phyloP scores from a whole-genome alignment of 768 basidiomycete genomes.

The Mycena rebaudengoi region DNA sequence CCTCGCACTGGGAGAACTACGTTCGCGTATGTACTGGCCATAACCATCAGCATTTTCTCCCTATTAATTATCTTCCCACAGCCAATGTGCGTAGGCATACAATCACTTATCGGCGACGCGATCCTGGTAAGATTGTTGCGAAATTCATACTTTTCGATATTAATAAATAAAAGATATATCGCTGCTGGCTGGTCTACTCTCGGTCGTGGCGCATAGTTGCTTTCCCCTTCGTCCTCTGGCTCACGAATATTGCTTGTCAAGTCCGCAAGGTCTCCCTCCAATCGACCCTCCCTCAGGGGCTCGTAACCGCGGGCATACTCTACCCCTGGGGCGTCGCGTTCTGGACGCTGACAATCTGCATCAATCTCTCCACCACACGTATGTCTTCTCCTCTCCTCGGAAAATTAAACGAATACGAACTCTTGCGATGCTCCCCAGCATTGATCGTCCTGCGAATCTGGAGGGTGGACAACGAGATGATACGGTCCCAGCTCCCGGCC shows the following conservation, averaged over 20 bases:
- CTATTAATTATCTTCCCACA: background rate
- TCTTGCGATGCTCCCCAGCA: background rate
- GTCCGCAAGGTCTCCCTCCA: background rate
- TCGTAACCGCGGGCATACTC: background rate
- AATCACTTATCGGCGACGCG: slow-evolving; percentile 1
- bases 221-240: background rate
- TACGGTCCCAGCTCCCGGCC: too few relatives aligned
- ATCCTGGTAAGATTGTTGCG: background rate
- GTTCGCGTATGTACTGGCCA: background rate
- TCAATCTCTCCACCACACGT: background rate
- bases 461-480: background rate
- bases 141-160: background rate
- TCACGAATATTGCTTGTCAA: background rate
- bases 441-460: background rate
- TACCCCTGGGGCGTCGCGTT: background rate
- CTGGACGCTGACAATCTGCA: slow-evolving; percentile 4
- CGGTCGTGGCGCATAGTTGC: background rate
- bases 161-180: background rate
- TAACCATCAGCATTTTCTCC: background rate
- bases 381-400: background rate
- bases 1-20: background rate
- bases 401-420: background rate
- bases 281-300: background rate
- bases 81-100: background rate
- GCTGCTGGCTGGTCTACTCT: background rate